Conservation (phyloP, 805 yeast species). For the Spathaspora boniae region DNA sequence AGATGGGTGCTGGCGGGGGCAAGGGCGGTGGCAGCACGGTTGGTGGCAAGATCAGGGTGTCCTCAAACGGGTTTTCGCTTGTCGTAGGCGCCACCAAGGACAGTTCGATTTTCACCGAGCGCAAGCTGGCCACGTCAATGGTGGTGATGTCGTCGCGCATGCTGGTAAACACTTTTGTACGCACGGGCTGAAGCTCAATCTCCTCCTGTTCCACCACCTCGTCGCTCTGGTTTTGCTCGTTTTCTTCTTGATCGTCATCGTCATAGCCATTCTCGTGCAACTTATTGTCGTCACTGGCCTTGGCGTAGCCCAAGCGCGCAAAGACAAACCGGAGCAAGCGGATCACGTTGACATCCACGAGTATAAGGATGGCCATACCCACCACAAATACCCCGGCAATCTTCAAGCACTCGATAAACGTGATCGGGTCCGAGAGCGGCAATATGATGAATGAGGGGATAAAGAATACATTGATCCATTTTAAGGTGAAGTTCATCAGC, state of each 20-base stretch:
- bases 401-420: conserved; percentile 64
- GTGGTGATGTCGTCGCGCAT: conserved; percentile 38
- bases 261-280: conserved; percentile 1
- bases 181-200: conserved; percentile 13
- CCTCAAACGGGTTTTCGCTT: conserved; percentile 18
- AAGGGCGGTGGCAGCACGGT: conserved; percentile 5
- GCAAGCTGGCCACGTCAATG: conserved; percentile 24
- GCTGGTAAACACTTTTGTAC: conserved; percentile 17
- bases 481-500: conserved; percentile 64
- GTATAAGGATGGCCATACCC: conserved; percentile 53
- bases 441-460: conserved; percentile 73
- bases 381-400: conserved; percentile 71
- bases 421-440: conserved; percentile 63
- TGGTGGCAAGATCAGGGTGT: conserved; percentile 6
- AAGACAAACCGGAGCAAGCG: conserved; percentile 20
- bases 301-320: conserved; percentile 7
- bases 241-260: conserved; percentile 8
- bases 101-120: conserved; percentile 11
- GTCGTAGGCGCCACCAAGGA: conserved; percentile 4
- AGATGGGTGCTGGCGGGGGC: conserved; percentile 17
- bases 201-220: conserved; percentile 13
- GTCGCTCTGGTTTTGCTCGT: no score
- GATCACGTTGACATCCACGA: conserved; percentile 42
- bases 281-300: conserved; percentile 2
- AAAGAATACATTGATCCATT: conserved; percentile 78